Evolutionary conservation across 257 asterid genomes (phyloP), one percentile per base, ranked within the genome.

Genomic region (Primulina eburnea): DNA sequence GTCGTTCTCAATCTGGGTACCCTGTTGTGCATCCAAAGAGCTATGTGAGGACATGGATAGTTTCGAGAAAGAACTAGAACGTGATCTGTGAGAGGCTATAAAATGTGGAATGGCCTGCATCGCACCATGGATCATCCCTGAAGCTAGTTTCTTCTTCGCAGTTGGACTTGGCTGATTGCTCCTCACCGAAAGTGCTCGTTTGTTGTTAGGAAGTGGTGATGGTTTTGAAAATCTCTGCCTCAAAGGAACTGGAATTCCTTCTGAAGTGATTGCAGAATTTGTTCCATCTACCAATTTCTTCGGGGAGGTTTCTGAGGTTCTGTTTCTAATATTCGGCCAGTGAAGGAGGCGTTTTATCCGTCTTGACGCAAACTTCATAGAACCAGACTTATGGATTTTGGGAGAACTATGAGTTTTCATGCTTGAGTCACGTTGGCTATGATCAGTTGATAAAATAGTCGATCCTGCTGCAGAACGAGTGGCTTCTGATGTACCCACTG

Each of bases 101-200:
- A 11, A 43, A 43, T 43, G 18, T 43, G 55, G 55, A 43, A 43
- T 14, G 55, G 55, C 55, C 55, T 11, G 55, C 55, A 43, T 43
- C 7, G 71, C 86, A 0, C 85, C 83, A 0, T 79, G 87, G 65
- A 77, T 77, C 34, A 76, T 35, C 40, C 76, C 82, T 0, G 82
- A 75, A 1, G 83, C 77, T 55, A 69, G 81, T 61, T 76, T 79
- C 74, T 71, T 80, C 67, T 76, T 80, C 38, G 81, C 8, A 2
- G 76, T 79, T 35, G 93, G 84, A 69, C 88, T 81, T 3, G 89
- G 87, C 67, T 68, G 83, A 65, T 47, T 56, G 26, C 67, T 73
- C 2, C 66, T 71, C 8, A 65, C 10, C 8, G 82, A 72, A 30
- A 68, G 78, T 6, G 82, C 69, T 65, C 85, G 71, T 67, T 79